Base-by-base conservation (phyloP, 768 basidiomycete genomes). In the Pleurotus tuoliensis region DNA sequence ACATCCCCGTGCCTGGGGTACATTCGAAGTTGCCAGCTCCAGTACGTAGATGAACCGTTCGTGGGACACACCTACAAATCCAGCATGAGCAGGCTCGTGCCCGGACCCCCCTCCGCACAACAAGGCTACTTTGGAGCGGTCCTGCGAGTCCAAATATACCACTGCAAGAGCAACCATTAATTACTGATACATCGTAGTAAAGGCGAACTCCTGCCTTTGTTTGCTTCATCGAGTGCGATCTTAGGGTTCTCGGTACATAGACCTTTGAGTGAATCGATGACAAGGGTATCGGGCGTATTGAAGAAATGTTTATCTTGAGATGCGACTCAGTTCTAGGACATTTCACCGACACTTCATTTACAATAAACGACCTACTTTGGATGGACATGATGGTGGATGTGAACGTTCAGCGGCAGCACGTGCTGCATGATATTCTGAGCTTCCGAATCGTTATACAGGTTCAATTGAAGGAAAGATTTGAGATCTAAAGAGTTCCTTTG, bases 81-180 rank as follows among this genome's bases (percentile, higher is more conserved):
- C 90, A 4, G 91, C 83, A 71, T 94, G 93, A 13, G 93, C 82
- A 5, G 95, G 95, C 64, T 97, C 95, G 66, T 97, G 95, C 4
- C 95, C 91, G 22, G 87, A 84, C 30, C 92, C 92, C 4, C 92
- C 92, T 7, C 92, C 92, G 63, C 88, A 92, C 62, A 94, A 76
- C 12, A 94, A 74, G 2, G 88, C 82, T 43, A 94, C 92, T 65
- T 84, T 84, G 20, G 81, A 79, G 56, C 73, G 79, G 67, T 88
- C 82, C 30, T 70, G 79, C n/a, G 71, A 61, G 22, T 81, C 72
- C 51, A 82, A 70, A 63, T 87, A 84, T 41, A 92, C 76, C 54
- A 90, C 91, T 88, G 15, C 56, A 43, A 61, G 30, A 9, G 30
- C 8, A 34, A 34, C 11, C 30, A 9, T 34, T 34, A 34, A 9